phyloP scores from a whole-genome alignment of 2,329 filamentous ascomycete species.

The Stagonosporopsis rhizophila region DNA sequence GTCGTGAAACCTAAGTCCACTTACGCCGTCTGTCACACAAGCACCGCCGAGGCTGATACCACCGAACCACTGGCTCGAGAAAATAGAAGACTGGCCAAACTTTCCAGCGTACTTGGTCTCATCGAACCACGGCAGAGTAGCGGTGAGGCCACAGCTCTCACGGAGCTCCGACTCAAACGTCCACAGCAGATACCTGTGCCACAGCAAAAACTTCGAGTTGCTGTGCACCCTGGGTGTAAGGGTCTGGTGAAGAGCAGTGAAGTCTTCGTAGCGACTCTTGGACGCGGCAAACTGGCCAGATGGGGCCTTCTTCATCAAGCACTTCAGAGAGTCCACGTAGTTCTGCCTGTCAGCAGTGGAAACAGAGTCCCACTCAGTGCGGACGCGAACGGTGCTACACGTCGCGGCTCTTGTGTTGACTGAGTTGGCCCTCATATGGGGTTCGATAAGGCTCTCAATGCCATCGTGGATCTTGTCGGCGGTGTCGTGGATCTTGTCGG shows the following conservation, averaged over 20 bases:
- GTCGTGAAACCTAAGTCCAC: slow-evolving; percentile 16
- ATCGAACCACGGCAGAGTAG: slow-evolving; percentile 50
- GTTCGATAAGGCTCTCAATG: background rate
- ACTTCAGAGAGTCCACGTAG: slow-evolving; percentile 40
- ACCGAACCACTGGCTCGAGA: slow-evolving; percentile 40
- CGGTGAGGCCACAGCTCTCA: slow-evolving; percentile 52
- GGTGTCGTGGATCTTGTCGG: background rate
- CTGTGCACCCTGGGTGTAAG: slow-evolving; percentile 44
- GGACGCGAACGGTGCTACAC: slow-evolving; percentile 38
- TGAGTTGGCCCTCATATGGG: background rate
- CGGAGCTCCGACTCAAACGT: slow-evolving; percentile 52
- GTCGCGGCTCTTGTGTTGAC: slow-evolving; percentile 1
- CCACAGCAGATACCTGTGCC: slow-evolving; percentile 54
- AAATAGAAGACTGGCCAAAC: slow-evolving; percentile 41
- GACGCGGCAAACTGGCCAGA: slow-evolving; percentile 36
- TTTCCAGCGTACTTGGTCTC: slow-evolving; percentile 44
- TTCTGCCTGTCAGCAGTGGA: slow-evolving; percentile 31
- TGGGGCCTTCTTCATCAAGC: slow-evolving; percentile 32
- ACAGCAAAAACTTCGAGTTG: slow-evolving; percentile 50
- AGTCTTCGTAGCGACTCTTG: slow-evolving; percentile 44
- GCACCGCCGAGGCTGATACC: slow-evolving; percentile 30
- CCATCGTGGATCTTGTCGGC: background rate
- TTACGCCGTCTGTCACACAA: slow-evolving; percentile 46
- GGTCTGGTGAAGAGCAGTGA: slow-evolving; percentile 43
- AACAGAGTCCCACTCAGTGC: slow-evolving; percentile 42